Base-by-base conservation (phyloP, 73 alveolate genomes). In the Uronychia binucleata region DNA sequence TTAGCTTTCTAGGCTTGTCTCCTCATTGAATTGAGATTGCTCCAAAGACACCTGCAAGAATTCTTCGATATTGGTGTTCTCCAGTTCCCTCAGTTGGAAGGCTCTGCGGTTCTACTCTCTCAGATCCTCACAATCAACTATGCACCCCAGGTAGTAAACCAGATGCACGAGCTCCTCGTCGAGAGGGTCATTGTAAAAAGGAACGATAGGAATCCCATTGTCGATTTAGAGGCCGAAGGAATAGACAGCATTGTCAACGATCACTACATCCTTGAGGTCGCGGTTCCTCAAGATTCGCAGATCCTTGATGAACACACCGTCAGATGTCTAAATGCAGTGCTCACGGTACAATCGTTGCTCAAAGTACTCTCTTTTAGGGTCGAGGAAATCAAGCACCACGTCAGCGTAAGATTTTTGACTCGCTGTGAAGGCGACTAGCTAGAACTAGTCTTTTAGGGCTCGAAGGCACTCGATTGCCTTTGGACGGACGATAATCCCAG, bases 351-450 rank as follows among this genome's bases (percentile, higher is more conserved):
- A 84, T 75, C 98, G 90, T 87, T 90, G 77, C 67, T 91, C 88
- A 86, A 95, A 89, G 80, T 86, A 85, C 46, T 67, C 85, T 75
- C 89, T 86, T 29, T 93, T 90, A 60, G 98, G 98, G 34, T 95
- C 98, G 34, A 95, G 34, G 76, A 88, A 76, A 79, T 95, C 97
- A 30, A 95, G 90, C 35, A 95, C 97, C 57, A 89, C 93, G 88
- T 95, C 98, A 0, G 97, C 97, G 75, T 95, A 95, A 32, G 88
- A 46, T 74, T 83, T 75, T n/a, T 93, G 92, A 77, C 95, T 82
- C 13, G 98, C 97, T n/a, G 98, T 93, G 88, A 93, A 95, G n/a
- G 94, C 97, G n/a, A 95, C 93, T 29, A 95, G 89, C 86, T 94
- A 75, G 86, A 88, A 93, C 59, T 88, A 83, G 34, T 91, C 58